Base-by-base conservation (phyloP, 164 flowering plant species). In the Protea cynaroides region DNA sequence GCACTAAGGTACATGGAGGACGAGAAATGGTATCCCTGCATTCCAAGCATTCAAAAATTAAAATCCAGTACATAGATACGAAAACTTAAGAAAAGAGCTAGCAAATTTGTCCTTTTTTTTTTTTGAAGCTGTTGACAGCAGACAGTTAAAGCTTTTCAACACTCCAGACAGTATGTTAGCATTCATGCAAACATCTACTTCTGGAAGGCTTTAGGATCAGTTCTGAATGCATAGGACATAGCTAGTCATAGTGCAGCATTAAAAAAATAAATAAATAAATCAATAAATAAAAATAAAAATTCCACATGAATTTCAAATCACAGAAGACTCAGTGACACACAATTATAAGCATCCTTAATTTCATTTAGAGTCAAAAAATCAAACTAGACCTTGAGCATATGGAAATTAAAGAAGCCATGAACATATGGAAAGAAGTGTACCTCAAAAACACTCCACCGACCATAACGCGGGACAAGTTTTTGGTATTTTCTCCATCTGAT, bases 1-100 rank as follows among this genome's bases (percentile, higher is more conserved):
- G 99, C 65, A 94, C 85, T 49, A 94, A 77, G 67, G 99, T 83
- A 74, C 95, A 89, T 43, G 95, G 99, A 74, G 99, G 96, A 56
- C 71, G 95, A 18, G 90, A 83, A 79, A 89, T 91, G 25, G 92
- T 86, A 74, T 94, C 97, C 83, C 99, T 94, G 86, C 80, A 84
- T 73, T 78, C 47, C 68, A 64, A 44, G 38, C 46, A 73, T 37
- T 60, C 25, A 52, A 47, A 54, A 62, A 24, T 56, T 43, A 19
- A 29, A 43, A 10, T 14, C 34, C 56, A 47, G 36, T 17, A 25
- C 3, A 64, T 68, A n/a, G 53, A 8, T 17, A 19, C 21, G 50
- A 23, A 36, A 63, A 54, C 23, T 29, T 7, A 37, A 44, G 21
- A 52, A 50, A 52, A 54, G 9, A 17, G 19, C 21, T 25, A 23